These are phyloP conservation scores for Citeromyces hawaiiensis DNA, from an alignment of 1,139 yeast genomes.

Conservation along the genomic window DNA sequence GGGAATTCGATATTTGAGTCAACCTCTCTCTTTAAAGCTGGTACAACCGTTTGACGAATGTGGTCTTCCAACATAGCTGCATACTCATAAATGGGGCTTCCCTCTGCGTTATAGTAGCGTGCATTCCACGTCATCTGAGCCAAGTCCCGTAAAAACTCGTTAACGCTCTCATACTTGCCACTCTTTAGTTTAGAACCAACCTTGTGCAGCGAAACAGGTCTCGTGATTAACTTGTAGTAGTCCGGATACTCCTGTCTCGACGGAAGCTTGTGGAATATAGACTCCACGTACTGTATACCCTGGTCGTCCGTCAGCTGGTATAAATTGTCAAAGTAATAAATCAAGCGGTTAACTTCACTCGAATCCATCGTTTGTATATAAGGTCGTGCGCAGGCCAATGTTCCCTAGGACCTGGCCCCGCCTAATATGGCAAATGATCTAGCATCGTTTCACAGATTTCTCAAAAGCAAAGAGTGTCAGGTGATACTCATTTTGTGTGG, in stretches of 20 bases:
- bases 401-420: neutral
- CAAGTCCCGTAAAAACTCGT: slow-evolving; percentile 61
- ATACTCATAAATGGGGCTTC: slow-evolving; percentile 52
- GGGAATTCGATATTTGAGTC: slow-evolving; percentile 43
- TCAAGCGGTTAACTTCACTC: slow-evolving; percentile 16
- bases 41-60: slow-evolving; percentile 40
- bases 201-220: slow-evolving; percentile 31
- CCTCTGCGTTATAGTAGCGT: slow-evolving; percentile 62
- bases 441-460: slow-evolving; percentile 9
- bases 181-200: slow-evolving; percentile 28
- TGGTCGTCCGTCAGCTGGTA: slow-evolving; percentile 30
- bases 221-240: slow-evolving; percentile 30
- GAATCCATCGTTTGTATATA: neutral
- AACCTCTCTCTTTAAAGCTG: slow-evolving; percentile 24
- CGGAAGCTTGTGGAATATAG: slow-evolving; percentile 25
- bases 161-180: slow-evolving; percentile 40
- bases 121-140: slow-evolving; percentile 89
- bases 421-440: slow-evolving; percentile 12
- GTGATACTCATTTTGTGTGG: slow-evolving; percentile 69
- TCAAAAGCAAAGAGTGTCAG: slow-evolving; percentile 23
- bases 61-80: slow-evolving; percentile 60
- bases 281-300: slow-evolving; percentile 26
- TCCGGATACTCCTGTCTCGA: slow-evolving; percentile 28
- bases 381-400: neutral
- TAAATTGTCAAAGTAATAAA: slow-evolving; percentile 25